Evolutionary conservation across 352 stramenopile genomes (phyloP), one percentile per base, ranked within the genome.

Genomic region (Globisporangium nodosum): DNA sequence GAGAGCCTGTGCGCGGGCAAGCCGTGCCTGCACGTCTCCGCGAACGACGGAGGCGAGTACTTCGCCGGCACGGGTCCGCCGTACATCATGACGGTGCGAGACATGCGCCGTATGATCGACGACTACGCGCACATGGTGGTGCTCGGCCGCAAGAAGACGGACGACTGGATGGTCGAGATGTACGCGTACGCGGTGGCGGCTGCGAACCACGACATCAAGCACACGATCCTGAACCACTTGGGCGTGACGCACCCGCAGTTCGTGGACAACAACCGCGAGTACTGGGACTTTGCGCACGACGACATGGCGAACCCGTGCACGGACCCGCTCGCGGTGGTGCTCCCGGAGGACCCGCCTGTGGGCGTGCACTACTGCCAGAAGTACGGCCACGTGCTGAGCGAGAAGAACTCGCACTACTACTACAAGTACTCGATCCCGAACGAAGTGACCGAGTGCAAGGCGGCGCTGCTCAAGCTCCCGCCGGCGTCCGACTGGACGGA

Each of bases 401-500:
- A 76, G 13, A 65, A 70, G 49, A 64, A 77, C 20, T 73, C 72
- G 7, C 70, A 76, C 51, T 68, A 79, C 45, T 82, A 75, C 61
- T 85, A 81, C 72, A 82, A 85, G 52, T 85, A 82, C 53, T 61
- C 73, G 31, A 40, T 85, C n/a, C 73, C 75, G 18, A 64, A 78
- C 51, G 69, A 73, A 42, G 50, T 85, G 24, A 60, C 69, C 6
- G 60, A 69, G n/a, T 85, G 75, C 63, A 67, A 75, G 27, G 69
- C 70, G 16, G 59, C 71, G 53, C 59, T 82, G 56, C 58, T 85
- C 7, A 65, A 68, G 43, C 60, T 81, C 24, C 73, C 72, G 46
- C 70, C 73, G 18, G 56, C 70, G 18, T 77, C 58, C 0, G 73
- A 82, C 40, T 85, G 68, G 73, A 56, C 52, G 30, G 43, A 60